These are phyloP conservation scores for Aureobasidium leucospermi DNA, from an alignment of 2,329 filamentous ascomycete genomes.

Conservation along the genomic window DNA sequence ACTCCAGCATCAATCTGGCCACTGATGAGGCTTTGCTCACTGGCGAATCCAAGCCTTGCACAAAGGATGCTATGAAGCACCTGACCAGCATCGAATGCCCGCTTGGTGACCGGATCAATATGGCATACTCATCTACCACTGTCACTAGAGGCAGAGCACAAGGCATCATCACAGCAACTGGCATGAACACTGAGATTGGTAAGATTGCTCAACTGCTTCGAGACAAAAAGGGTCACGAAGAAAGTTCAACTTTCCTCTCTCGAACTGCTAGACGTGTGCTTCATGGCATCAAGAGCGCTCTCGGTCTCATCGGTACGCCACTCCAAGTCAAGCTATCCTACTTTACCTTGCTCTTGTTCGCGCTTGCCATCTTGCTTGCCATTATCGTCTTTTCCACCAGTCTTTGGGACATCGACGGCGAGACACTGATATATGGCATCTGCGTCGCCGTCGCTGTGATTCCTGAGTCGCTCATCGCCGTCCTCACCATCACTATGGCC, in stretches of 20 bases:
- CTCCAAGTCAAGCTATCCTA: slow-evolving; percentile 79
- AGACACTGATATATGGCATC: slow-evolving; percentile 37
- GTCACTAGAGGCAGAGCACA: slow-evolving; percentile 62
- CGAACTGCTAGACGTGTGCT: slow-evolving; percentile 36
- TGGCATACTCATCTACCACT: slow-evolving; percentile 65
- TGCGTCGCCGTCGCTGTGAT: slow-evolving; percentile 38
- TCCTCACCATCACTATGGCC: slow-evolving; percentile 61
- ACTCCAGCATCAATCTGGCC: slow-evolving; percentile 49
- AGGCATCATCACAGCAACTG: slow-evolving; percentile 63
- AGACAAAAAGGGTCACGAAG: slow-evolving; percentile 35
- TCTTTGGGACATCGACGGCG: slow-evolving; percentile 28
- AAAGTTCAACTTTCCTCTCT: slow-evolving; percentile 27
- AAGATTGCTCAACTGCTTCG: slow-evolving; percentile 66
- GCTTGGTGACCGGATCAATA: slow-evolving; percentile 62
- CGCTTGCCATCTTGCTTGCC: slow-evolving; percentile 61
- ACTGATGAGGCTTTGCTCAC: slow-evolving; percentile 70
- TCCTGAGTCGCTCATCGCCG: slow-evolving; percentile 52
- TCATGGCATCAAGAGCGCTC: slow-evolving; percentile 45
- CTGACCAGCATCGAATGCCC: slow-evolving; percentile 45
- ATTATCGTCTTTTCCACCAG: slow-evolving; percentile 63
- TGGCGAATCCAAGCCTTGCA: slow-evolving; percentile 63
- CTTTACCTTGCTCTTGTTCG: slow-evolving; percentile 74
- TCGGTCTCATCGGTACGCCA: slow-evolving; percentile 55
- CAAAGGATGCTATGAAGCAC: slow-evolving; percentile 53
- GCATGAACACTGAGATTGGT: slow-evolving; percentile 68